Percentiles rank a stretch among this genome's conserved stretches.
These are phyloP conservation scores for Chalciporus chontae DNA, from an alignment of 768 basidiomycete species.

Conservation along the genomic window DNA sequence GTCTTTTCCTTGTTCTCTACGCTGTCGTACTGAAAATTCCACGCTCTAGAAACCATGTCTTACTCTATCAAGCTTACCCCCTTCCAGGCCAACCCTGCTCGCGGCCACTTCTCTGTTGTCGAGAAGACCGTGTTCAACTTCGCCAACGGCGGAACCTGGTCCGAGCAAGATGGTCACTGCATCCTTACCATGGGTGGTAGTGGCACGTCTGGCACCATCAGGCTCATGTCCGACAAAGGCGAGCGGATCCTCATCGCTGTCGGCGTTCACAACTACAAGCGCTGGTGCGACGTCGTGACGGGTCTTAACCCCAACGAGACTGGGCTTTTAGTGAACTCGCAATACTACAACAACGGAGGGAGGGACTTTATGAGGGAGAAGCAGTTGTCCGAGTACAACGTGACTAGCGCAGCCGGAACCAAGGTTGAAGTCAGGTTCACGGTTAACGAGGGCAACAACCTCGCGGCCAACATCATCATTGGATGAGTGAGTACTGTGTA, in stretches of 20 bases:
- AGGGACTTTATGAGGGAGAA: conserved; percentile 7
- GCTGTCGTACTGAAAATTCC: background rate
- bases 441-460: conserved; percentile 4
- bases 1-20: background rate
- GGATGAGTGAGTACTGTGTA: conserved; percentile 4
- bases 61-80: background rate
- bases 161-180: conserved; percentile 11
- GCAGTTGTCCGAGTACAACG: conserved; percentile 3
- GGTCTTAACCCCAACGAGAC: conserved; percentile 25
- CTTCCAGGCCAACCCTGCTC: conserved; percentile 5
- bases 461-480: conserved; percentile 5
- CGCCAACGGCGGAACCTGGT: conserved; percentile 29
- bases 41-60: conserved; percentile 1
- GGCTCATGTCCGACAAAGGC: conserved; percentile 27
- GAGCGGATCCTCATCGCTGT: conserved; percentile 34
- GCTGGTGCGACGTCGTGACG: conserved; percentile 39
- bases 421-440: conserved; percentile 1
- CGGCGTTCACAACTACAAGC: conserved; percentile 38
- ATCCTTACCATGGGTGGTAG: conserved; percentile 36
- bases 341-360: conserved; percentile 25
- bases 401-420: conserved; percentile 5
- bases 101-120: conserved; percentile 1
- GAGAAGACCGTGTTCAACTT: conserved; percentile 8
- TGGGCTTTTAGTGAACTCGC: conserved; percentile 21
- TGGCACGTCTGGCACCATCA: conserved; percentile 38